Base-by-base conservation (phyloP, 2,329 filamentous ascomycete species). In the Corinectria fuckeliana region DNA sequence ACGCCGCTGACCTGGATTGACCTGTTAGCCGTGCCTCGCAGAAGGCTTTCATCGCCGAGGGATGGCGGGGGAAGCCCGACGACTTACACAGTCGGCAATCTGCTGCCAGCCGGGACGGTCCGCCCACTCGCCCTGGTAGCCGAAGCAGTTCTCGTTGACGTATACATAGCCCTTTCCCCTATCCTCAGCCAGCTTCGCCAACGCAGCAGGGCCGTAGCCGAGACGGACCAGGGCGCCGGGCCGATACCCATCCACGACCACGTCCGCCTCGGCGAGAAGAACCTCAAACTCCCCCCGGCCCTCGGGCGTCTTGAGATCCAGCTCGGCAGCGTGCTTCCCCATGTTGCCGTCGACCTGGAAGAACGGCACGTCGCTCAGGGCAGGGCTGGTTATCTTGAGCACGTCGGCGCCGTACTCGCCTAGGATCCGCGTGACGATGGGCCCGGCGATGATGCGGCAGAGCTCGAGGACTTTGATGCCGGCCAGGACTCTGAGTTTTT, bases 321-420 rank as follows among this genome's bases (percentile, higher is more conserved):
- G 76, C 18, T 88, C 85, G 1, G 82, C 80, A 1, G 87, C 82
- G 63, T 88, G 88, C 71, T 92, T 92, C 21, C 89, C 89, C 69
- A 88, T 85, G 70, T 91, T 91, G 11, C 88, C 85, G 64, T 91
- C 89, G 1, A 91, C 83, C 66, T 91, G 88, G 74, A 91, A 91
- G 74, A 89, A 89, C 0, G 88, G 87, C 1, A 91, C 86, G 60
- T 91, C 89, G 4, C 85, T 85, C n/a, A 92, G 79, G 44, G 85
- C 78, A 0, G 87, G 84, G 7, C 85, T 86, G 3, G 89, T 92
- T 44, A 92, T 81, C 67, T 91, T 90, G 64, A 93, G 81, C 1
- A 93, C 89, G 52, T 88, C 84, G 7, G 90, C 90, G 2, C 91
- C 91, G 70, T 92, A 89, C 62, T 91, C 90, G n/a, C 88, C 89